phyloP scores from a whole-genome alignment of 257 asterid genomes.

The Jasminum sambac region DNA sequence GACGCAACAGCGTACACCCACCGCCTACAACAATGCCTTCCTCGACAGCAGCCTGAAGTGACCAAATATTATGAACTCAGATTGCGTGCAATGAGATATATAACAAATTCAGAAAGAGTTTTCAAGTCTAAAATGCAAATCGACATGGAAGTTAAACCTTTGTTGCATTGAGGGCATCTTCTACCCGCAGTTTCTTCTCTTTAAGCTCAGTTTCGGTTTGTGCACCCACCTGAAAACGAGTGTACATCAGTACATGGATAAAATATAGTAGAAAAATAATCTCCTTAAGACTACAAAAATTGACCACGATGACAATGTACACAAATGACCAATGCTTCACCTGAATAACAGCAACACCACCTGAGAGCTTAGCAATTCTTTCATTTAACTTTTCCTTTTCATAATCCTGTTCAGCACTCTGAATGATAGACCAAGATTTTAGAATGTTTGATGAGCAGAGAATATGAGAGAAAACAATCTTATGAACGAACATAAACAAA shows the following conservation, averaged over 20 bases:
- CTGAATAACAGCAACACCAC: slow-evolving; percentile 57
- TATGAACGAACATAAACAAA: neutral
- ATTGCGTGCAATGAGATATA: neutral
- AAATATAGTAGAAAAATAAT: neutral
- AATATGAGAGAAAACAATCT: neutral
- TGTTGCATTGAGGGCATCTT: slow-evolving; percentile 53
- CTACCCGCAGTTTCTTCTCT: slow-evolving; percentile 45
- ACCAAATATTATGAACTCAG: neutral
- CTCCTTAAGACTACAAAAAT: neutral
- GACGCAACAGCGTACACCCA: slow-evolving; percentile 63
- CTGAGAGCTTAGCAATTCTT: slow-evolving; percentile 53
- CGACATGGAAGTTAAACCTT: slow-evolving; percentile 17
- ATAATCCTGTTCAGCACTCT: slow-evolving; percentile 37
- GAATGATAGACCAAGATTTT: slow-evolving; percentile 3
- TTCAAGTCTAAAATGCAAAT: neutral
- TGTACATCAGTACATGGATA: neutral
- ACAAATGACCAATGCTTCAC: slow-evolving; percentile 13
- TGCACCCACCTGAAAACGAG: slow-evolving; percentile 40
- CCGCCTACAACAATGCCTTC: slow-evolving; percentile 82
- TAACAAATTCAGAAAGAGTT: neutral
- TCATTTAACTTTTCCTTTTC: slow-evolving; percentile 42
- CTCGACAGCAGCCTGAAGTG: slow-evolving; percentile 61
- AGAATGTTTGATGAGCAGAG: neutral
- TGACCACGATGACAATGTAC: neutral
- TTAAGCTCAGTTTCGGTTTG: slow-evolving; percentile 51